Percentiles rank a stretch among this genome's conserved stretches.
Conservation (phyloP, 129 eudicot genomes). For the Logfia minima region DNA sequence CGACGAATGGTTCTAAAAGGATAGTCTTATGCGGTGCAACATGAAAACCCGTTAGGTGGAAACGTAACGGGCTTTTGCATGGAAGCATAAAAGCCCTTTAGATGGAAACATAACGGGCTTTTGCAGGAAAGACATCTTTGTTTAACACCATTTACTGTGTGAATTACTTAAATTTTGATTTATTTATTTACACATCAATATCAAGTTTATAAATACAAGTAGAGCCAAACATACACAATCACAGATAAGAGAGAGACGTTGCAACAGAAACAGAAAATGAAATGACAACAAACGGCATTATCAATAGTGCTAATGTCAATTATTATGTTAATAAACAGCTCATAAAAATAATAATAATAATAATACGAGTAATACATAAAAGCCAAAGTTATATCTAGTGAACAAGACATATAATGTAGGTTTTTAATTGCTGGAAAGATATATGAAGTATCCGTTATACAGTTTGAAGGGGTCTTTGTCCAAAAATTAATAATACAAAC, state of each 20-base stretch:
- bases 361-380: constrained; percentile 4
- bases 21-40: not conserved
- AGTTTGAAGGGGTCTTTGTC: constrained; percentile 24
- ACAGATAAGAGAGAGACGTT: constrained; percentile 36
- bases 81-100: not conserved
- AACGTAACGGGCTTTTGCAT: not conserved
- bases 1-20: not conserved
- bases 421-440: constrained; percentile 23
- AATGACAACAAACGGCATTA: constrained; percentile 33
- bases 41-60: not conserved
- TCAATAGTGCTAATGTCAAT: constrained; percentile 31
- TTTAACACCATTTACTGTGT: not conserved
- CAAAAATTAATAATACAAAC: not conserved
- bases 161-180: not conserved
- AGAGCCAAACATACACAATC: not conserved
- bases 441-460: constrained; percentile 23
- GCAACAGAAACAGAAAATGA: constrained; percentile 26
- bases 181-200: constrained; percentile 1
- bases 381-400: constrained; percentile 24
- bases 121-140: not conserved
- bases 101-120: not conserved
- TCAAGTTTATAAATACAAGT: not conserved
- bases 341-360: not conserved
- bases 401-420: constrained; percentile 24
- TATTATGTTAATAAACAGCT: constrained; percentile 24